phyloP scores from a whole-genome alignment of 2,329 filamentous ascomycete genomes.

The Zasmidium cellare region DNA sequence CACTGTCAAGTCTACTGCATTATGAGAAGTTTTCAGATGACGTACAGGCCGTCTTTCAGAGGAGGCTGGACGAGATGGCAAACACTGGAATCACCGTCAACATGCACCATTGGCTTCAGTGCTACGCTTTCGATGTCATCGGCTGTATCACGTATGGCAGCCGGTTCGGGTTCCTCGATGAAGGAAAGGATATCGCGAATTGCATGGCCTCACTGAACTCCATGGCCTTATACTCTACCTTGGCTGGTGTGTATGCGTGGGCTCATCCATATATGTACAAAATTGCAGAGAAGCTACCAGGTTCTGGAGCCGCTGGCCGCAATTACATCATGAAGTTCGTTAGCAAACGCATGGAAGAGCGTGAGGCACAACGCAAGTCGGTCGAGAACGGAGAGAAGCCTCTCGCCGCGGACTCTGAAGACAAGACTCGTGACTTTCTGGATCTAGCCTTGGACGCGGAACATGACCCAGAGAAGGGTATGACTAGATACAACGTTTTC shows the following conservation, averaged over 20 bases:
- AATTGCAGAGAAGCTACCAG: constrained; percentile 15
- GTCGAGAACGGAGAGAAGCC: constrained; percentile 9
- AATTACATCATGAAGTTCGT: constrained; percentile 16
- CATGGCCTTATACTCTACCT: constrained; percentile 11
- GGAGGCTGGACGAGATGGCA: constrained; percentile 16
- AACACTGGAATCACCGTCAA: constrained; percentile 13
- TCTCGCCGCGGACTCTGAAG: background rate
- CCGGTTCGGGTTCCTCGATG: constrained; percentile 40
- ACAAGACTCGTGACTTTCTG: constrained; percentile 18
- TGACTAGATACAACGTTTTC: constrained; percentile 22
- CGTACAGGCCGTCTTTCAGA: constrained; percentile 14
- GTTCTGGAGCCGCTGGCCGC: constrained; percentile 15
- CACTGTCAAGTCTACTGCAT: constrained; percentile 23
- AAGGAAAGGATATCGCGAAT: constrained; percentile 32
- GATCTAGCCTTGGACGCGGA: constrained; percentile 21
- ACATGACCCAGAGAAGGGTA: constrained; percentile 18
- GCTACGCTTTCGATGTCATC: constrained; percentile 46
- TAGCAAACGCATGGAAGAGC: constrained; percentile 9
- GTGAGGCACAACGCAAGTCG: constrained; percentile 7
- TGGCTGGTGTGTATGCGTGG: constrained; percentile 19
- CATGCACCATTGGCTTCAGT: constrained; percentile 29
- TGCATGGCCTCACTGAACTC: constrained; percentile 17
- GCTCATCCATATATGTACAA: constrained; percentile 17
- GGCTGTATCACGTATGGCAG: constrained; percentile 43
- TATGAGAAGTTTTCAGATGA: constrained; percentile 25